Percentiles rank a stretch among this genome's conserved stretches.
phyloP scores from a whole-genome alignment of 441 rosid species.

The Pelargonium australe region DNA sequence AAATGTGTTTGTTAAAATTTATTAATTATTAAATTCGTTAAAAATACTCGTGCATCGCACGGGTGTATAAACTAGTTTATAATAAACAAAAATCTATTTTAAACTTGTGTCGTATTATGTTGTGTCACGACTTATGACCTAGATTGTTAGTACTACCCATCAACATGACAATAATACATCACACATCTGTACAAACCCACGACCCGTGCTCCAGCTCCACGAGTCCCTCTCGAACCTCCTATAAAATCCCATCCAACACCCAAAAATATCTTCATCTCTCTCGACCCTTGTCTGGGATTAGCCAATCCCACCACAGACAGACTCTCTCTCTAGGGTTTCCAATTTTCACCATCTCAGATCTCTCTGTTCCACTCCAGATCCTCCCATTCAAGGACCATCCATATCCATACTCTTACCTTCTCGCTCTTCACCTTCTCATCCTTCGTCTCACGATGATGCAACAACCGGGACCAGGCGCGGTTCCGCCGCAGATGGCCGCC shows the following conservation, averaged over 20 bases:
- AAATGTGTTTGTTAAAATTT: no score
- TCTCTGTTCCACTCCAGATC: background rate
- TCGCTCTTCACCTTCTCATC: background rate
- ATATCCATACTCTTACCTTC: no score
- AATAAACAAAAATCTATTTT: no score
- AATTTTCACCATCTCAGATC: background rate
- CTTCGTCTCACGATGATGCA: constrained; percentile 39
- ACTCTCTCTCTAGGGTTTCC: background rate
- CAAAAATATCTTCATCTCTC: background rate
- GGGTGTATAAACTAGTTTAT: no score
- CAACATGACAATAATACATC: no score
- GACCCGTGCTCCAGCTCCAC: background rate
- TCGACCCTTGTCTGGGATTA: background rate
- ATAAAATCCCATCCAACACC: background rate
- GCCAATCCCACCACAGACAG: background rate
- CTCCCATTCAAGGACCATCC: background rate
- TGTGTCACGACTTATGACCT: no score
- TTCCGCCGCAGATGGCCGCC: constrained; percentile 31
- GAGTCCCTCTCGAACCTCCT: background rate
- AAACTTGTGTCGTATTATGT: no score
- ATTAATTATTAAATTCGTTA: no score
- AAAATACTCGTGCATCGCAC: no score
- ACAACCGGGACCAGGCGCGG: constrained; percentile 51
- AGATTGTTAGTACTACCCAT: no score
- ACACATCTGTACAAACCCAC: background rate